Evolutionary conservation across 106 monocot species (phyloP).

Genomic region (Gastrodia elata): DNA sequence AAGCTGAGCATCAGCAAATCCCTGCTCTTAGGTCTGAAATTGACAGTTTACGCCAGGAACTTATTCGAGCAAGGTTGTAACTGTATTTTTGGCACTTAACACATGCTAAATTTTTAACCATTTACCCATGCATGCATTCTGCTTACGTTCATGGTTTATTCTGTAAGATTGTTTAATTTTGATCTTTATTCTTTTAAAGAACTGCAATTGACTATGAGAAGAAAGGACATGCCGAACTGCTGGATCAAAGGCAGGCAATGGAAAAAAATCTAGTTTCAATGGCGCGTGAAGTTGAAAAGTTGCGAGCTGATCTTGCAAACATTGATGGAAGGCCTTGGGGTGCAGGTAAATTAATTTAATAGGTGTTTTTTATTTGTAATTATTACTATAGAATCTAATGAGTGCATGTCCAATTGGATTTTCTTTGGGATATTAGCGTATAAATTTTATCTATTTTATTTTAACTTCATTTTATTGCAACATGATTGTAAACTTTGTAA

Average conservation of each 20-base stretch:
- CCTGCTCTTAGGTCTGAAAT: conserved; percentile 45
- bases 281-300: conserved; percentile 58
- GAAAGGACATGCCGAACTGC: conserved; percentile 55
- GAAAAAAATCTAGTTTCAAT: conserved; percentile 60
- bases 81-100: not conserved
- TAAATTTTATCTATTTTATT: not conserved
- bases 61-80: conserved; percentile 46
- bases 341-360: conserved; percentile 20
- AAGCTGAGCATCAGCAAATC: conserved; percentile 47
- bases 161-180: not conserved
- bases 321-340: conserved; percentile 29
- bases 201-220: conserved; percentile 73
- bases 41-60: conserved; percentile 58
- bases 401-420: not conserved
- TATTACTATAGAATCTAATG: not conserved
- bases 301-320: conserved; percentile 34
- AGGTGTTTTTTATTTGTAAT: not conserved
- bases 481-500: not conserved
- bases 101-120: not conserved
- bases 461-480: not conserved
- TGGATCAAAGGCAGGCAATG: conserved; percentile 57
- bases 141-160: not conserved
- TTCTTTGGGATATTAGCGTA: not conserved
- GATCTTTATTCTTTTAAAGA: conserved; percentile 21
- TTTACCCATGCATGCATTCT: not conserved